These are phyloP conservation scores for Achaetomiella virescens DNA, from an alignment of 495 filamentous ascomycete genomes.

Conservation along the genomic window DNA sequence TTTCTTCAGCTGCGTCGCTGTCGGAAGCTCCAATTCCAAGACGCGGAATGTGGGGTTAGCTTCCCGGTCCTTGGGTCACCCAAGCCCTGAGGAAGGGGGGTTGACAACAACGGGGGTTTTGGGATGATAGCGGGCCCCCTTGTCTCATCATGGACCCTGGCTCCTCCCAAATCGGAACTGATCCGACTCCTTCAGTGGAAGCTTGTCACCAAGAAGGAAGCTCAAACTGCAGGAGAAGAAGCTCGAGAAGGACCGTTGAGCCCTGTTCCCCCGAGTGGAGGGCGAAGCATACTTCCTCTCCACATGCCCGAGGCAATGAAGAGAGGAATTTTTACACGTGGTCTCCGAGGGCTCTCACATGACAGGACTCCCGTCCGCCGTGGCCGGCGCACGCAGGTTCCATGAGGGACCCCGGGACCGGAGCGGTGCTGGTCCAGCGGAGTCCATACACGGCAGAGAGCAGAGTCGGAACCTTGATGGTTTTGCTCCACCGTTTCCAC, in stretches of 20 bases:
- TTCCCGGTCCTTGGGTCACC: slow-evolving; percentile 5
- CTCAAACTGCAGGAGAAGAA: neutral
- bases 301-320: slow-evolving; percentile 1
- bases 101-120: neutral
- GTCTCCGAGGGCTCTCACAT: neutral
- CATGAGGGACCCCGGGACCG: neutral
- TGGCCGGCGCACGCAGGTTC: neutral
- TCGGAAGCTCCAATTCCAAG: slow-evolving; percentile 9
- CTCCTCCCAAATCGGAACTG: slow-evolving; percentile 4
- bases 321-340: neutral
- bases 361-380: neutral
- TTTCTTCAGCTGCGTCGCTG: neutral
- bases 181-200: neutral
- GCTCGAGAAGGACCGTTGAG: neutral
- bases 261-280: neutral
- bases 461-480: slow-evolving; percentile 4
- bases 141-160: slow-evolving; percentile 4
- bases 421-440: neutral
- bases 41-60: slow-evolving; percentile 14
- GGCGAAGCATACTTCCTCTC: neutral
- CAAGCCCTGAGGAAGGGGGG: slow-evolving; percentile 2
- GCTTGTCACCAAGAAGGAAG: slow-evolving; percentile 4
- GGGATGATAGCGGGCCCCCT: neutral
- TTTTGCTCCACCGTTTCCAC: slow-evolving; percentile 1
- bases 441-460: too few species aligned